Evolutionary conservation across 257 asterid genomes (phyloP).

Genomic region (Solanum paucissectum): DNA sequence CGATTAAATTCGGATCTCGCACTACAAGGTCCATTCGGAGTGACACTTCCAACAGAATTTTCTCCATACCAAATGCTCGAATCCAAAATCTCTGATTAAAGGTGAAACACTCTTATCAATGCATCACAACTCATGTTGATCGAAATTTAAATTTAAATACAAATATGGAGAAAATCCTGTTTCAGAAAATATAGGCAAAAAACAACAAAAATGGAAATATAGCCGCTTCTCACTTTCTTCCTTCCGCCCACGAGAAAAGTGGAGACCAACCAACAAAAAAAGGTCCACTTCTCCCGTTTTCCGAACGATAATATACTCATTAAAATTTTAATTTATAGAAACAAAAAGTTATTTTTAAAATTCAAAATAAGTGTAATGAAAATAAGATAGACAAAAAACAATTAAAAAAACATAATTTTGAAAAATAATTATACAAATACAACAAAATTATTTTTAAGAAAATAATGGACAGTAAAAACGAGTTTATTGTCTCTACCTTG

Average conservation of each 20-base stretch:
- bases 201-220: background rate
- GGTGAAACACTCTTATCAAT: no score
- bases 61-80: no score
- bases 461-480: no score
- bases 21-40: no score
- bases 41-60: no score
- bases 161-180: background rate
- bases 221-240: background rate
- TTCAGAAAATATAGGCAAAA: background rate
- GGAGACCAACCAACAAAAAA: background rate
- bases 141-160: background rate
- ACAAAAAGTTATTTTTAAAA: background rate
- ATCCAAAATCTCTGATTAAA: no score
- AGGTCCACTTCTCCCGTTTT: background rate
- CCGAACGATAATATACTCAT: fast-evolving
- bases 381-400: no score
- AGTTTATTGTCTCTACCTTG: background rate
- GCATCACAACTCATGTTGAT: no score
- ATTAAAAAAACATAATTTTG: no score
- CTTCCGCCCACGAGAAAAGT: background rate
- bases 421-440: no score
- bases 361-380: background rate
- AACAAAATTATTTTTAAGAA: no score
- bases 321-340: background rate
- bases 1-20: no score